phyloP scores from a whole-genome alignment of 2,329 filamentous ascomycete species.

The Hymenotorrendiella dingleyae region DNA sequence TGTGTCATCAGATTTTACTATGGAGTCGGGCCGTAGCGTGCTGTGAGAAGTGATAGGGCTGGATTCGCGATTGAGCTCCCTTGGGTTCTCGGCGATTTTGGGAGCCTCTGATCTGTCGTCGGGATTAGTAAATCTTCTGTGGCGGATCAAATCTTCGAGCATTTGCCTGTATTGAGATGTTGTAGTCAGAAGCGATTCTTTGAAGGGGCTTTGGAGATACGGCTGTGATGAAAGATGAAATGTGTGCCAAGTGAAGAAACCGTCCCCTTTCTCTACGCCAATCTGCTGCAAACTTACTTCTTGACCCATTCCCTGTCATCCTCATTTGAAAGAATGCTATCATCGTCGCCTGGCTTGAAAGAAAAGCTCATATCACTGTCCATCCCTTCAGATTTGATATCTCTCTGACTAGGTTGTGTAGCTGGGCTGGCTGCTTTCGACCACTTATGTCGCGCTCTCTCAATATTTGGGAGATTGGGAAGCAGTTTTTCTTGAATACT shows the following conservation, averaged over 20 bases:
- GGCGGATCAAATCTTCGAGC: constrained; percentile 7
- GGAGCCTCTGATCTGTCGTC: background rate
- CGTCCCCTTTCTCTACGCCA: no score
- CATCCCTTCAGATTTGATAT: background rate
- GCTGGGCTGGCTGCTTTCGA: background rate
- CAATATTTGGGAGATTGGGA: constrained; percentile 10
- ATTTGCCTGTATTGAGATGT: constrained; percentile 3
- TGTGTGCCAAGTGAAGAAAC: no score
- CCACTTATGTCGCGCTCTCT: background rate
- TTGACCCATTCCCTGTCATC: no score
- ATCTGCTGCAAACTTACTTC: no score
- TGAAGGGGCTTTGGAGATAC: no score
- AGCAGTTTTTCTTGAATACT: constrained; percentile 16
- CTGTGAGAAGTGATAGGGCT: background rate
- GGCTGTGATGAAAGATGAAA: no score
- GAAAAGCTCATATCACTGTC: constrained; percentile 24
- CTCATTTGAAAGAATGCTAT: no score
- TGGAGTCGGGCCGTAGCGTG: background rate
- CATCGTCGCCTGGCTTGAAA: constrained; percentile 24
- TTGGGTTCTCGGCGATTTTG: background rate
- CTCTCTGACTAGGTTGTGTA: background rate
- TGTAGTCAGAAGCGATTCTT: background rate
- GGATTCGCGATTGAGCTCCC: background rate
- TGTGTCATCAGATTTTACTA: background rate
- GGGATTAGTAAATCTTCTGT: background rate